Percentiles rank a stretch among this genome's conserved stretches.
phyloP scores from a whole-genome alignment of 306 rosid genomes.

The Gastrolobium villosum region DNA sequence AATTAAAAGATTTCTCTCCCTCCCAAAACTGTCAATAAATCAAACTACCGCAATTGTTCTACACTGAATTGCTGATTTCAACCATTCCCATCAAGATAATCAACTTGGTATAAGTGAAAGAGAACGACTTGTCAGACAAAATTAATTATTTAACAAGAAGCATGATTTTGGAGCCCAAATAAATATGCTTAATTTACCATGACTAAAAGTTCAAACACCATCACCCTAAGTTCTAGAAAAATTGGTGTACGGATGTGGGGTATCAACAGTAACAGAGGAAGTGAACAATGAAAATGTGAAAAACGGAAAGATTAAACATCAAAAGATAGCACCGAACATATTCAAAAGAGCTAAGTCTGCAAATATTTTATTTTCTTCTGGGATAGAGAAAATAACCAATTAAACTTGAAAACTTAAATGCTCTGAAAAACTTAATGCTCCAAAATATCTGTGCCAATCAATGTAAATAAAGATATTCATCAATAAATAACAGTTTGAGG shows the following conservation, averaged over 20 bases:
- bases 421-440: not conserved
- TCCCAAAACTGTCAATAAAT: not conserved
- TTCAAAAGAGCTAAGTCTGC: not conserved
- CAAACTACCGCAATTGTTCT: not conserved
- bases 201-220: not conserved
- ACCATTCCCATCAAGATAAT: not conserved
- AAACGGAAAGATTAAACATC: not conserved
- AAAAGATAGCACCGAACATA: not conserved
- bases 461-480: conserved; percentile 4
- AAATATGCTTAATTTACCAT: conserved; percentile 7
- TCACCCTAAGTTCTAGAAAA: conserved; percentile 10
- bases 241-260: not conserved
- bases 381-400: not conserved
- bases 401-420: not conserved
- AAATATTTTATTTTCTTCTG: not conserved
- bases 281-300: not conserved
- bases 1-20: not conserved
- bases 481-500: conserved; percentile 13
- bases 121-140: not conserved
- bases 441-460: not conserved
- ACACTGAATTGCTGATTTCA: not conserved
- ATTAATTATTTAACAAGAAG: conserved; percentile 14
- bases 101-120: conserved; percentile 1
- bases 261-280: not conserved
- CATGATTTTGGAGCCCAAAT: not conserved